A percentile compares a stretch with the other conserved stretches of the same genome.
These are phyloP conservation scores for Xylariaceae sp. DNA, from an alignment of 2,329 filamentous ascomycete species.

Conservation along the genomic window DNA sequence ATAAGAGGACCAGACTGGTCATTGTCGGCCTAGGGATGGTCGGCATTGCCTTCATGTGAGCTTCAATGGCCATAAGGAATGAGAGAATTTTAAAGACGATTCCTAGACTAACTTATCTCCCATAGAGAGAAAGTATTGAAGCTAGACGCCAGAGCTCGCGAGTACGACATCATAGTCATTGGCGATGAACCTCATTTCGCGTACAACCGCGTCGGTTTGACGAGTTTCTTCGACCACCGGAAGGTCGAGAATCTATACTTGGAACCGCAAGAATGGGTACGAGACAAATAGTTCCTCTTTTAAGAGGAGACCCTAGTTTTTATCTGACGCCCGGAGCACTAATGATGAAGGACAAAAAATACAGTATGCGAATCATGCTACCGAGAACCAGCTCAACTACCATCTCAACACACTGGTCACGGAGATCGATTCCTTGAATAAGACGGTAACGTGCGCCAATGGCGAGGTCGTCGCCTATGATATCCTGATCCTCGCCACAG, in stretches of 20 bases:
- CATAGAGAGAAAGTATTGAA: slow-evolving; percentile 91
- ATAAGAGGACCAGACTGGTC: slow-evolving; percentile 70
- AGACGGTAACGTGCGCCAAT: slow-evolving; percentile 73
- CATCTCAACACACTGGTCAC: slow-evolving; percentile 78
- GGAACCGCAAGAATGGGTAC: slow-evolving; percentile 82
- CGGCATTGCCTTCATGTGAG: slow-evolving; percentile 85
- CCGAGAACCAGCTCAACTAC: slow-evolving; percentile 73
- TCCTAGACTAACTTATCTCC: slow-evolving; percentile 18
- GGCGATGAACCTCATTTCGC: slow-evolving; percentile 88
- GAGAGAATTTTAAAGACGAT: no score
- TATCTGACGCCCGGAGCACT: background rate
- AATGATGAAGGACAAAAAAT: background rate
- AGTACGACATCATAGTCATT: slow-evolving; percentile 84
- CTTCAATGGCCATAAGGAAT: slow-evolving; percentile 27
- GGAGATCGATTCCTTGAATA: slow-evolving; percentile 67
- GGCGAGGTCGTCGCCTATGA: slow-evolving; percentile 77
- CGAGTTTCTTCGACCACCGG: slow-evolving; percentile 86
- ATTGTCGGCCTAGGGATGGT: slow-evolving; percentile 94
- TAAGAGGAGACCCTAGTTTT: no score
- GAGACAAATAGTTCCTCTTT: no score
- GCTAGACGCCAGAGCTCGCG: slow-evolving; percentile 74
- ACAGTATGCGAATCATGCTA: slow-evolving; percentile 68
- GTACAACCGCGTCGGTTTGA: slow-evolving; percentile 90
- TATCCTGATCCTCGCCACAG: slow-evolving; percentile 82
- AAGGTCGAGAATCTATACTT: slow-evolving; percentile 87